Evolutionary conservation across 1,284 basidiomycete species (phyloP).

Genomic region (Trichosporon sp.): DNA sequence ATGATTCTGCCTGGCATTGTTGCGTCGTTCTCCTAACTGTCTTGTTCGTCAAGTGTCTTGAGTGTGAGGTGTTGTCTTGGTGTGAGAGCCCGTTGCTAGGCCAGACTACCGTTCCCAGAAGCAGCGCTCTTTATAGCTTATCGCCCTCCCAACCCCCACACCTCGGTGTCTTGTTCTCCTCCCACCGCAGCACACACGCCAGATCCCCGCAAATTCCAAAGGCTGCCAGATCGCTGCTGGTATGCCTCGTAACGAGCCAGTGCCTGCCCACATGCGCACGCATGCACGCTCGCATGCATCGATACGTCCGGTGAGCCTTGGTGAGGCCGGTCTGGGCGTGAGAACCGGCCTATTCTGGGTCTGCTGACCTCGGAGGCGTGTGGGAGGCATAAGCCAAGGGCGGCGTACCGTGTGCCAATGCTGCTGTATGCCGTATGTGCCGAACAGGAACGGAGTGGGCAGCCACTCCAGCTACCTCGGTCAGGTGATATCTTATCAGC

Average conservation of each 20-base stretch:
- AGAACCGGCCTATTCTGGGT: neutral
- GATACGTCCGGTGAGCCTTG: neutral
- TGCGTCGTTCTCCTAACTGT: neutral
- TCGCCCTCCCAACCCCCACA: neutral
- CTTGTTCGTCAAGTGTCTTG: neutral
- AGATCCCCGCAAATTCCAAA: neutral
- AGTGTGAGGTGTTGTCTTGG: neutral
- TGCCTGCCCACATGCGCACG: conserved; percentile 13
- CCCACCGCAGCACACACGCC: too few species aligned
- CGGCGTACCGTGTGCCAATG: too few species aligned
- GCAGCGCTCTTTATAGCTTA: neutral
- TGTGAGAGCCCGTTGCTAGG: neutral
- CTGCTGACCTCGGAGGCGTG: neutral
- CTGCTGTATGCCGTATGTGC: neutral
- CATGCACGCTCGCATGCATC: neutral
- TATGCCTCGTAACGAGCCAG: conserved; percentile 1
- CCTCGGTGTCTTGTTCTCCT: neutral
- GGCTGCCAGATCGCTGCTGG: neutral
- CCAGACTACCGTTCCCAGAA: neutral
- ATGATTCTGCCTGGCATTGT: conserved; percentile 23
- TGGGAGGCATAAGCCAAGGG: neutral
- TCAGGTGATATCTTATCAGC: conserved; percentile 19
- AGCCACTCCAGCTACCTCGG: neutral
- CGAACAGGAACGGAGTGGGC: conserved; percentile 4
- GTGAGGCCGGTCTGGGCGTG: neutral